These are phyloP conservation scores for Metschnikowia lochheadii DNA, from an alignment of 805 yeast genomes.

Conservation along the genomic window DNA sequence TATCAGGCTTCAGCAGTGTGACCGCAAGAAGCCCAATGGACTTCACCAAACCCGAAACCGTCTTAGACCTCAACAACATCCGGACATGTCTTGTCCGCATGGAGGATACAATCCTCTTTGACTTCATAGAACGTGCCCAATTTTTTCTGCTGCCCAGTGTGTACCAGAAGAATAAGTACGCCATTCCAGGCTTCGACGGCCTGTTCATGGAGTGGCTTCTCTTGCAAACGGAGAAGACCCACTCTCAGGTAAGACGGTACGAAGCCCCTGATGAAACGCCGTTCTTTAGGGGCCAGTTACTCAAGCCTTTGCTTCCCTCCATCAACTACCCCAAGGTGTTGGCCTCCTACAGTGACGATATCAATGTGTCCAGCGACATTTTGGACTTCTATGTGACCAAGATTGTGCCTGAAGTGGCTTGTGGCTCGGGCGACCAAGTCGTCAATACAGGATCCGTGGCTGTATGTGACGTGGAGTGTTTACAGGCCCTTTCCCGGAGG, in stretches of 20 bases:
- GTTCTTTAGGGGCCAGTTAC: conserved; percentile 67
- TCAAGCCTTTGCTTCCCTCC: conserved; percentile 75
- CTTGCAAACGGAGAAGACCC: conserved; percentile 60
- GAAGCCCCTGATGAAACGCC: conserved; percentile 95
- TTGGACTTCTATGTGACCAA: conserved; percentile 60
- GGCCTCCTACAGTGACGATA: conserved; percentile 67
- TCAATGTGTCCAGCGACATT: conserved; percentile 73
- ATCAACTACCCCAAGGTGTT: conserved; percentile 74
- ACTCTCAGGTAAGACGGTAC: conserved; percentile 77
- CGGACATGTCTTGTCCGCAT: conserved; percentile 80
- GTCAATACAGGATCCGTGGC: conserved; percentile 90
- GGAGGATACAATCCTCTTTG: conserved; percentile 96
- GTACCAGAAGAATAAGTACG: conserved; percentile 54
- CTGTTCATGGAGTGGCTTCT: conserved; percentile 87
- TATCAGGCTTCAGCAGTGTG: background rate
- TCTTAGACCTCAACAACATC: conserved; percentile 74
- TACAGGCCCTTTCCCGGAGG: conserved; percentile 86
- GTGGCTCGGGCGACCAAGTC: conserved; percentile 63
- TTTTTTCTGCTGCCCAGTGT: conserved; percentile 72
- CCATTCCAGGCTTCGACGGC: conserved; percentile 67
- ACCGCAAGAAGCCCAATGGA: conserved; percentile 52
- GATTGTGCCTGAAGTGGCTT: conserved; percentile 74
- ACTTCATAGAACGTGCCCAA: conserved; percentile 89
- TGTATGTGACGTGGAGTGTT: conserved; percentile 74
- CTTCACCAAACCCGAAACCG: conserved; percentile 78